A percentile compares a stretch with the other conserved stretches of the same genome.
These are phyloP conservation scores for Globisporangium parvum DNA, from an alignment of 352 stramenopile genomes.

Conservation along the genomic window DNA sequence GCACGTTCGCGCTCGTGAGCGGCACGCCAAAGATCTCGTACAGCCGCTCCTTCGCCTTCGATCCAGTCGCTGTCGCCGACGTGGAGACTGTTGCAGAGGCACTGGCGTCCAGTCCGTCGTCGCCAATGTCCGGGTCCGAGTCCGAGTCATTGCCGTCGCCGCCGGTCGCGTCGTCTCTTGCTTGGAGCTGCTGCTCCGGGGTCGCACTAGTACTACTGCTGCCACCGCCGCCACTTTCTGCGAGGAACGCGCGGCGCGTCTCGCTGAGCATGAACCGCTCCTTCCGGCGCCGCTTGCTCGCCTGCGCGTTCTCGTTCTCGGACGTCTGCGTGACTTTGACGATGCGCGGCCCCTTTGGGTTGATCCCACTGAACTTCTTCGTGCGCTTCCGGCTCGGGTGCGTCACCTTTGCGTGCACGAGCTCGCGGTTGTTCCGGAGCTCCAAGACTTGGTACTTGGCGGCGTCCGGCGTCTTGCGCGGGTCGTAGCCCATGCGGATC, in stretches of 20 bases:
- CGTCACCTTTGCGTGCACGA: constrained; percentile 77
- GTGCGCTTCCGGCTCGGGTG: constrained; percentile 57
- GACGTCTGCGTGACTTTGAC: constrained; percentile 74
- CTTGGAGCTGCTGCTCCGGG: background rate
- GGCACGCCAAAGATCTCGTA: constrained; percentile 71
- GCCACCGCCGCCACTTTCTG: constrained; percentile 25
- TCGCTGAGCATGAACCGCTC: constrained; percentile 60
- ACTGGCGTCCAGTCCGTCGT: background rate
- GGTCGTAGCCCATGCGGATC: constrained; percentile 81
- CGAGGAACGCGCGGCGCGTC: constrained; percentile 53
- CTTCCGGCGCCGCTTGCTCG: constrained; percentile 56
- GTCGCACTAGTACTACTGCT: background rate
- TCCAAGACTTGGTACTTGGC: constrained; percentile 73
- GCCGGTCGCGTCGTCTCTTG: constrained; percentile 1
- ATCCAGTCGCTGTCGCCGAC: constrained; percentile 1
- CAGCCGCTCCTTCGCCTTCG: constrained; percentile 17
- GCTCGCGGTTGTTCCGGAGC: constrained; percentile 71
- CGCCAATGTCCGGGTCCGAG: constrained; percentile 26
- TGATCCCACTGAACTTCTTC: constrained; percentile 56
- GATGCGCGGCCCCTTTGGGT: constrained; percentile 61
- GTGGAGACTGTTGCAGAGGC: background rate
- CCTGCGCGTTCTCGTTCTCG: constrained; percentile 53
- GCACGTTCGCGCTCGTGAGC: constrained; percentile 62
- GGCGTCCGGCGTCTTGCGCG: constrained; percentile 31
- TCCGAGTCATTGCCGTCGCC: constrained; percentile 27